Evolutionary conservation across 2,329 filamentous ascomycete species (phyloP), one percentile per base, ranked within the genome.

Genomic region (Dactylellina leptospora): DNA sequence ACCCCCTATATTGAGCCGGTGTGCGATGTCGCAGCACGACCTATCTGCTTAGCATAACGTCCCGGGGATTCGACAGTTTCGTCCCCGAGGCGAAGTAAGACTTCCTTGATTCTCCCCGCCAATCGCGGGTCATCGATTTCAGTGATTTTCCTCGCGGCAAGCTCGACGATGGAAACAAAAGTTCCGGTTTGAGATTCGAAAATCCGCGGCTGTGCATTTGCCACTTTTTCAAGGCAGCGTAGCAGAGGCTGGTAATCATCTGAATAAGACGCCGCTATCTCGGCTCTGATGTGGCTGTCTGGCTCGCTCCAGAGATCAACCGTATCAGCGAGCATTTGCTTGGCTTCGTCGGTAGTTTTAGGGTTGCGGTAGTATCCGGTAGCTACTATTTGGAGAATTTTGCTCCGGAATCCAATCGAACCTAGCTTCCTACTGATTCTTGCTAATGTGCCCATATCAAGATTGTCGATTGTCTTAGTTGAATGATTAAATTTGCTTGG

Each of bases 311-410:
- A 68, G 10, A 68, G 36, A 4, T 22, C 1, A 4, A 51, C 6
- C n/a, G 5, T 45, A 3, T 60, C 53, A 10, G 54, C 62, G 11
- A 68, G 18, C 36, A 59, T 20, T 4, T 11, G 16, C 38, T 38
- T 68, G 1, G 23, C 62, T 36, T 58, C 36, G 22, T 48, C 40
- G 10, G 40, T 11, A 8, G 16, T 18, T n/a, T n/a, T n/a, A n/a
- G n/a, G n/a, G n/a, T n/a, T n/a, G n/a, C 40, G 40, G 20, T 45
- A 45, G 18, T 20, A 40, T 40, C 18, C 36, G 4, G 36, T 16
- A 16, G 13, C 36, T 6, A 40, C 13, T 11, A n/a, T 40, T 40
- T 40, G 36, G 13, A 40, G 18, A 40, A 40, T 11, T 16, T n/a
- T 40, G 36, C 36, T 11, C n/a, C n/a, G n/a, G n/a, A n/a, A n/a